Base-by-base conservation (phyloP, 176 grass and related monocot genomes). In the Poa pratensis region DNA sequence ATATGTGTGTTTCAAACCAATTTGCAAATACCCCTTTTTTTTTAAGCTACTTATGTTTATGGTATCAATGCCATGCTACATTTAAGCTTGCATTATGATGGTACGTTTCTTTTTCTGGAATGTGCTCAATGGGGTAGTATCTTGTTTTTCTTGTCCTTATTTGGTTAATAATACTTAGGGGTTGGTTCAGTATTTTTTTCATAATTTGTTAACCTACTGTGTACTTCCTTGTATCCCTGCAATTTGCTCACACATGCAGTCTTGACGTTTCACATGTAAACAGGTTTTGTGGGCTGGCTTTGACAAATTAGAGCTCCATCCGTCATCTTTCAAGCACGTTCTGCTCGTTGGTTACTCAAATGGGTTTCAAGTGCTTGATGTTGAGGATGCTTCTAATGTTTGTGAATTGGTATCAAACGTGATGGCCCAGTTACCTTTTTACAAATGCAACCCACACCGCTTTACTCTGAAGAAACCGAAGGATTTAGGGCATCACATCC, bases 361-460 rank as follows among this genome's bases (percentile, higher is more conserved):
- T 86, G 97, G 97, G 48, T 99, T 99, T 88, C 97, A 99, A 96
- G 94, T 99, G 48, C 92, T 99, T 77, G 97, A 99, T 91, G 97
- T 99, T 32, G 94, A 99, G 67, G 94, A 99, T 91, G 90, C 94
- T 58, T 82, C 97, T 35, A 96, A 96, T 92, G 97, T 99, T 23
- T 94, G 97, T 0, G 97, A 99, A 80, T 84, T 99, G 81, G 97
- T 99, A 82, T 99, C 97, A 4, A 94, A 86, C 97, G 90, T 68
- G 94, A 96, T 78, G 97, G 97, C 58, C 97, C 97, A 68, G 97
- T 94, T 89, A 99, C 94, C 6, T 99, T 99, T 84, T 88, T 99
- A 91, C 94, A 99, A 89, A 99, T 99, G 94, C 94, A 99, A 77
- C 94, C 97, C 70, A 92, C 76, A 35, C 97, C 94, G 30, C 53